Evolutionary conservation across 192 early-diverging fungal species (phyloP).

Genomic region (Coemansia sp.): DNA sequence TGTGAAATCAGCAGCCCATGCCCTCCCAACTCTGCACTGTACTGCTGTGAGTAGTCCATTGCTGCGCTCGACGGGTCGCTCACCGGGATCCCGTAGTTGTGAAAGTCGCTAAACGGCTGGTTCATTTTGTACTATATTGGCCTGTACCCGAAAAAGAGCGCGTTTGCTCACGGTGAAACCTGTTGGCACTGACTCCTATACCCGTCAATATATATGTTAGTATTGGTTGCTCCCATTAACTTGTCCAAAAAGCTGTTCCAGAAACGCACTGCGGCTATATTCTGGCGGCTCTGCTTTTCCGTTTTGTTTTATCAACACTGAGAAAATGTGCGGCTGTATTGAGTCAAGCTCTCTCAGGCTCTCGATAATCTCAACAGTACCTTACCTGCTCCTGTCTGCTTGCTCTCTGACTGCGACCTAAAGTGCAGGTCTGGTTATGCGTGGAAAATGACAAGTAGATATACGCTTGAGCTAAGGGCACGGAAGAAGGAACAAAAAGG

Average conservation of each 20-base stretch:
- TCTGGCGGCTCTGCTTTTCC: not conserved
- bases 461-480: slow-evolving; percentile 2
- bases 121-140: slow-evolving; percentile 28
- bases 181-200: not conserved
- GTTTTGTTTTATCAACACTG: not conserved
- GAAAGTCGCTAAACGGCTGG: slow-evolving; percentile 51
- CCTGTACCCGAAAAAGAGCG: not conserved
- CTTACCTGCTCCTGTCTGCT: not conserved
- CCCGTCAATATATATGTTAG: not conserved
- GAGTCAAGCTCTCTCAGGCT: not conserved
- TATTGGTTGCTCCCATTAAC: not conserved
- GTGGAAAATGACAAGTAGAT: not conserved
- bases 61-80: slow-evolving; percentile 33
- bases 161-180: not conserved
- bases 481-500: slow-evolving; percentile 4
- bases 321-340: not conserved
- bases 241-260: not conserved
- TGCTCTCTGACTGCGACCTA: not conserved
- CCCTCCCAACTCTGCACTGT: slow-evolving; percentile 38
- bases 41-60: slow-evolving; percentile 51
- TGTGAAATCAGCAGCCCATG: slow-evolving; percentile 49
- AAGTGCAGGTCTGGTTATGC: not conserved
- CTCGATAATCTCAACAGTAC: not conserved
- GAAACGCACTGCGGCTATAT: slow-evolving; percentile 2
- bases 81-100: slow-evolving; percentile 51